These are phyloP conservation scores for Epichloe hybrida DNA, from an alignment of 2,329 filamentous ascomycete species.

Conservation along the genomic window DNA sequence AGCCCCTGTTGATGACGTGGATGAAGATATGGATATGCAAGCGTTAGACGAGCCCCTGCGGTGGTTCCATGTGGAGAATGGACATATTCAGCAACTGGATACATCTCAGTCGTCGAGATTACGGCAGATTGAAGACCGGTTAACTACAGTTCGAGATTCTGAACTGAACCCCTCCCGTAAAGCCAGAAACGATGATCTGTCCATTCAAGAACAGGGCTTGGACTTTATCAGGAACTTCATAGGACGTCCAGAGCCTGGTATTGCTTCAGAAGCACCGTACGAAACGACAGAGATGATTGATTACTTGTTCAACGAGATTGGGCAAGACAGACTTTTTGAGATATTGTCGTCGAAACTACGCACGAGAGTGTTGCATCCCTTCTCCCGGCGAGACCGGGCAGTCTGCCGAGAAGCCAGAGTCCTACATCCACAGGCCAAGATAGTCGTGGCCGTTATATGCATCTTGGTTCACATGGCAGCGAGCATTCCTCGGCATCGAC, in stretches of 20 bases:
- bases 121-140: conserved; percentile 34
- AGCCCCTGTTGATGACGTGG: conserved; percentile 27
- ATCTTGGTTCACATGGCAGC: conserved; percentile 83
- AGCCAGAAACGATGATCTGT: conserved; percentile 63
- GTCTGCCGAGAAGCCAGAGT: conserved; percentile 31
- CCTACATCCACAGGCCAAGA: conserved; percentile 48
- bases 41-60: conserved; percentile 29
- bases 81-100: conserved; percentile 19
- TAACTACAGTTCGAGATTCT: conserved; percentile 43
- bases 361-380: conserved; percentile 41
- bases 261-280: conserved; percentile 33
- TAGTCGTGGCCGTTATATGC: conserved; percentile 65
- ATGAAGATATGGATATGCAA: conserved; percentile 46
- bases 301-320: conserved; percentile 62
- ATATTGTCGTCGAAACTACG: conserved; percentile 69
- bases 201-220: conserved; percentile 81
- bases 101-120: conserved; percentile 27
- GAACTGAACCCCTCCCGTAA: conserved; percentile 56
- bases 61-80: conserved; percentile 22
- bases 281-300: conserved; percentile 67
- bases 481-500: conserved; percentile 62
- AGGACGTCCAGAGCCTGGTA: conserved; percentile 39
- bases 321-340: conserved; percentile 65
- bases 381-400: conserved; percentile 27
- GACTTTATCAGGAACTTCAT: conserved; percentile 86